These are phyloP conservation scores for Helenozyma baotianmanensis DNA, from an alignment of 805 yeast species.

Conservation along the genomic window DNA sequence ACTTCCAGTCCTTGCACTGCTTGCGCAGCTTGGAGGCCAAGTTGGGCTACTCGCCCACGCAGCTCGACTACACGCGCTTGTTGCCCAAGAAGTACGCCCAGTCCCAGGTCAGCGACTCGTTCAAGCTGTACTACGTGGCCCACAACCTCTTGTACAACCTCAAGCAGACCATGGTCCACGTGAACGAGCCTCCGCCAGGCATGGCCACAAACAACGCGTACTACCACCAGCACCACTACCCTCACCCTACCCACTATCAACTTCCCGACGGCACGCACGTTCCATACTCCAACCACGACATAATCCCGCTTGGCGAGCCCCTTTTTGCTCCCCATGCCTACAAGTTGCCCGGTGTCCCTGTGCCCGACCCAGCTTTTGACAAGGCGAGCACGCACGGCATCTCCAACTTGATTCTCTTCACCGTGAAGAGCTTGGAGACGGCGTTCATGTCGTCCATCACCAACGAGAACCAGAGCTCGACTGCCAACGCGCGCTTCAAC, in stretches of 20 bases:
- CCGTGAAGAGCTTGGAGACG: constrained; percentile 33
- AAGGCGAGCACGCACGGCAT: constrained; percentile 48
- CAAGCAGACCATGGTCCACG: constrained; percentile 27
- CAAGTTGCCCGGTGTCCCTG: constrained; percentile 34
- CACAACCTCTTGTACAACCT: constrained; percentile 33
- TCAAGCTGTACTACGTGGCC: constrained; percentile 33
- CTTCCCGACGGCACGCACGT: constrained; percentile 52
- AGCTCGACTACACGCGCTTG: constrained; percentile 13
- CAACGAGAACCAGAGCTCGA: constrained; percentile 18
- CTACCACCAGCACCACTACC: constrained; percentile 22
- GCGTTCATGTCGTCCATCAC: constrained; percentile 24
- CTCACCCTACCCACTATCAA: constrained; percentile 37
- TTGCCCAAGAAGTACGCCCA: constrained; percentile 8
- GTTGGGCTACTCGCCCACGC: constrained; percentile 17
- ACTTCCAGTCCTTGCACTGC: constrained; percentile 67
- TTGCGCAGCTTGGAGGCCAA: constrained; percentile 39
- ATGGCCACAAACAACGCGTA: constrained; percentile 9
- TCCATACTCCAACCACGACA: constrained; percentile 34
- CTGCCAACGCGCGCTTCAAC: constrained; percentile 29
- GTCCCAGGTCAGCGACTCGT: constrained; percentile 19
- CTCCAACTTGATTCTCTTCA: constrained; percentile 31
- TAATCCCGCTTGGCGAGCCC: constrained; percentile 57
- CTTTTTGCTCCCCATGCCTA: constrained; percentile 61
- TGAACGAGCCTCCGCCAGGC: constrained; percentile 19
- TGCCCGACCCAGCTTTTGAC: constrained; percentile 36